These are phyloP conservation scores for Aspergillus aculeatus DNA, from an alignment of 2,329 filamentous ascomycete species.

Conservation along the genomic window DNA sequence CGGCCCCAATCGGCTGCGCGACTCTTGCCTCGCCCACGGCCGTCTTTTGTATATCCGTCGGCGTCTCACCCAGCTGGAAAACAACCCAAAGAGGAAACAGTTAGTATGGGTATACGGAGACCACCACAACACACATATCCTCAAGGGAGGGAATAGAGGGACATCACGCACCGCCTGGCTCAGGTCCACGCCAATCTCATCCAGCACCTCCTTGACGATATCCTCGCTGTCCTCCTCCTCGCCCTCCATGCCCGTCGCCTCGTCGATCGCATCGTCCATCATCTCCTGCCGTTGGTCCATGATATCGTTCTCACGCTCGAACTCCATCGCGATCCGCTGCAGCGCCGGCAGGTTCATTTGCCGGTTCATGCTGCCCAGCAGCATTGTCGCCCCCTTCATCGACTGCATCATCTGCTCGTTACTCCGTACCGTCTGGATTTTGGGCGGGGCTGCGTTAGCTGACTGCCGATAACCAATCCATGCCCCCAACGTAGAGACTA, in stretches of 20 bases:
- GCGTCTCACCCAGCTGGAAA: constrained; percentile 82
- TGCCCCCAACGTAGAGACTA: not conserved
- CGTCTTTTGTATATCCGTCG: constrained; percentile 74
- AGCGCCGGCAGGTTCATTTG: constrained; percentile 96
- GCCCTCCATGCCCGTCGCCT: constrained; percentile 78
- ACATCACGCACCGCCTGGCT: constrained; percentile 72
- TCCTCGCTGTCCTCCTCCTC: constrained; percentile 96
- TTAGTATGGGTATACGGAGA: constrained; percentile 25
- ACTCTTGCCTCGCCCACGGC: constrained; percentile 72
- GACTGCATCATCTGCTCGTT: constrained; percentile 99
- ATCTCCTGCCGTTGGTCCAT: constrained; percentile 99
- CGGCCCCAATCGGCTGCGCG: constrained; percentile 73
- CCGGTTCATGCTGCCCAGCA: constrained; percentile 94
- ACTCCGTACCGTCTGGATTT: constrained; percentile 78
- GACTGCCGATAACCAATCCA: constrained; percentile 4
- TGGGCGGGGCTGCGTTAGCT: too few species aligned
- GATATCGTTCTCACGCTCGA: constrained; percentile 97
- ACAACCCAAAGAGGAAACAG: not conserved
- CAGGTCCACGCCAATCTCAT: constrained; percentile 94
- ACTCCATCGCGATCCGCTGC: constrained; percentile 97
- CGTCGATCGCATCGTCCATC: constrained; percentile 99
- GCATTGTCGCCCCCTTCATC: constrained; percentile 95
- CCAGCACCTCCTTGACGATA: constrained; percentile 91
- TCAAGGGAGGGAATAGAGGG: not conserved
- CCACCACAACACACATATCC: not conserved